These are phyloP conservation scores for Cydonia oblonga DNA, from an alignment of 331 rosid genomes.

Conservation along the genomic window DNA sequence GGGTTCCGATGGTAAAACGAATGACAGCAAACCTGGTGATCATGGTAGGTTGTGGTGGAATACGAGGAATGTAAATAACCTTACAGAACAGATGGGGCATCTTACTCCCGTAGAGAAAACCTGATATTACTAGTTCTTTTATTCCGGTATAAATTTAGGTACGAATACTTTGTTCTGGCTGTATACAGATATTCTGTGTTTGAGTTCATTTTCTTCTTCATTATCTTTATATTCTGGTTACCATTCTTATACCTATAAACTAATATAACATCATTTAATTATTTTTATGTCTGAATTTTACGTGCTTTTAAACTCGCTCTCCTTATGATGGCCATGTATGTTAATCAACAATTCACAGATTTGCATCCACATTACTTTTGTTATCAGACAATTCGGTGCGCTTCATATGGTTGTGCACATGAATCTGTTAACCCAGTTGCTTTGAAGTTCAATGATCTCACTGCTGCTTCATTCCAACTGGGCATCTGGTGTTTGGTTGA, in stretches of 20 bases:
- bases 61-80: conserved; percentile 49
- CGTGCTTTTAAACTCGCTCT: not conserved
- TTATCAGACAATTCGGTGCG: not conserved
- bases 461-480: too few species aligned
- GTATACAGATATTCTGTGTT: too few species aligned
- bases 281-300: not conserved
- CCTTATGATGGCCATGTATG: not conserved
- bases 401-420: not conserved
- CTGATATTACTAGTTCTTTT: conserved; percentile 17
- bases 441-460: too few species aligned
- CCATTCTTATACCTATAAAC: not conserved
- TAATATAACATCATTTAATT: not conserved
- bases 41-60: conserved; percentile 50
- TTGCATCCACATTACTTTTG: not conserved
- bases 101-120: conserved; percentile 49
- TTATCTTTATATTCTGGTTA: not conserved
- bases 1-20: conserved; percentile 36
- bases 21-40: conserved; percentile 42
- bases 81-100: conserved; percentile 74
- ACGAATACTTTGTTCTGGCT: conserved; percentile 11
- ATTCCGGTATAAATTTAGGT: conserved; percentile 32
- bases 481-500: not conserved
- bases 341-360: not conserved
- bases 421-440: not conserved
- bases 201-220: too few species aligned